phyloP scores from a whole-genome alignment of 148 eudicot species.

The Rhododendron griersonianum region DNA sequence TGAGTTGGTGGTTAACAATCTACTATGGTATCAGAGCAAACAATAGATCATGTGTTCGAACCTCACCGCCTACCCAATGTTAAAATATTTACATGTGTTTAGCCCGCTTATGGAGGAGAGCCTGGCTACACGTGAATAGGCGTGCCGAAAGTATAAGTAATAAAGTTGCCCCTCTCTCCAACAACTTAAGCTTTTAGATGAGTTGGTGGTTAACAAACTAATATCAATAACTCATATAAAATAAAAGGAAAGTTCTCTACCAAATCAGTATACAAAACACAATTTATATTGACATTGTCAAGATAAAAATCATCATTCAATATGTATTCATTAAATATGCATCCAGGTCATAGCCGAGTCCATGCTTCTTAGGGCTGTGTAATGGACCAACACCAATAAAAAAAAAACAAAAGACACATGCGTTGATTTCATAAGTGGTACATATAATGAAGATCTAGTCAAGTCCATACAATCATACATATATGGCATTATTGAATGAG shows the following conservation, averaged over 20 bases:
- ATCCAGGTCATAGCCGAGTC: neutral
- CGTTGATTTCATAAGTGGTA: neutral
- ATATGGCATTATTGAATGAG: neutral
- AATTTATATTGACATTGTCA: neutral
- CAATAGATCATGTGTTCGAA: too few species aligned
- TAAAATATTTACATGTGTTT: too few species aligned
- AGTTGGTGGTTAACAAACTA: too few species aligned
- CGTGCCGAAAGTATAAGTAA: too few species aligned
- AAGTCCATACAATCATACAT: neutral
- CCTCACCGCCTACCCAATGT: too few species aligned
- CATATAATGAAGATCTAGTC: neutral
- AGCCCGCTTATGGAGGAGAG: too few species aligned
- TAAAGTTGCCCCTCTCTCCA: too few species aligned
- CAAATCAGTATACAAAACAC: neutral
- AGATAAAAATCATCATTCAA: neutral
- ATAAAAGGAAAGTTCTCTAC: neutral
- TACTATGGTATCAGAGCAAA: too few species aligned
- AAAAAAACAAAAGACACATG: neutral
- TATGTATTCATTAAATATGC: neutral
- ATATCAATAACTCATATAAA: neutral
- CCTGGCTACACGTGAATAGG: too few species aligned
- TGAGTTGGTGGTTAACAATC: too few species aligned
- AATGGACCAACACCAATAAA: neutral
- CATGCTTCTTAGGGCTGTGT: neutral
- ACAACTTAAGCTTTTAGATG: too few species aligned